A percentile compares a stretch with the other conserved stretches of the same genome.
phyloP scores from a whole-genome alignment of 495 filamentous ascomycete genomes.

The Penicillium samsonianum region DNA sequence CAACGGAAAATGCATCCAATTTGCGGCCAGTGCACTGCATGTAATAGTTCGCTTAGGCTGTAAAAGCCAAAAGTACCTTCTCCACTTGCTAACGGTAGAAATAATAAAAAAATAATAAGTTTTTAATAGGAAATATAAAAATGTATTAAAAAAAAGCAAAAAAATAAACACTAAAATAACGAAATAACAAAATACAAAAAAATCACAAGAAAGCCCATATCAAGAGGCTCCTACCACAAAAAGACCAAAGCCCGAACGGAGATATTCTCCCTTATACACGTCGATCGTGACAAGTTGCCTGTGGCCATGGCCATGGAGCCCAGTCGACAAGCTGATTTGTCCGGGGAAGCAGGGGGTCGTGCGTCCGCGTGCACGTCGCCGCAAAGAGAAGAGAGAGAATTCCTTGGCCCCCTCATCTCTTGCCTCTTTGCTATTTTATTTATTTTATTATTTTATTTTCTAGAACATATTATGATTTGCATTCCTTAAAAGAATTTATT shows the following conservation, averaged over 20 bases:
- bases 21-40: slow-evolving; percentile 38
- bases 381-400: slow-evolving; percentile 38
- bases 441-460: slow-evolving; percentile 6
- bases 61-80: slow-evolving; percentile 30
- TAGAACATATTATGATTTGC: slow-evolving; percentile 8
- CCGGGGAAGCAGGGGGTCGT: slow-evolving; percentile 44
- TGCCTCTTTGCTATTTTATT: slow-evolving; percentile 9
- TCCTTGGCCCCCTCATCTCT: slow-evolving; percentile 23
- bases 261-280: slow-evolving; percentile 16
- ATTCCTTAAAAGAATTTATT: slow-evolving; percentile 4
- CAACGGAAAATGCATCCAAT: slow-evolving; percentile 36
- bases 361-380: slow-evolving; percentile 43
- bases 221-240: background rate
- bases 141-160: background rate
- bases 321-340: too few relatives aligned
- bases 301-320: too few relatives aligned
- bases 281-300: slow-evolving; percentile 30
- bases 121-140: too few relatives aligned
- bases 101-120: background rate
- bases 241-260: slow-evolving; percentile 6
- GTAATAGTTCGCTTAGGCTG: slow-evolving; percentile 36
- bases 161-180: too few relatives aligned
- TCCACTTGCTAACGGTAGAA: slow-evolving; percentile 10
- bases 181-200: too few relatives aligned
- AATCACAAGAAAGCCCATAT: background rate